These are phyloP conservation scores for Eutrema salsugineum DNA, from an alignment of 441 rosid species.

Conservation along the genomic window DNA sequence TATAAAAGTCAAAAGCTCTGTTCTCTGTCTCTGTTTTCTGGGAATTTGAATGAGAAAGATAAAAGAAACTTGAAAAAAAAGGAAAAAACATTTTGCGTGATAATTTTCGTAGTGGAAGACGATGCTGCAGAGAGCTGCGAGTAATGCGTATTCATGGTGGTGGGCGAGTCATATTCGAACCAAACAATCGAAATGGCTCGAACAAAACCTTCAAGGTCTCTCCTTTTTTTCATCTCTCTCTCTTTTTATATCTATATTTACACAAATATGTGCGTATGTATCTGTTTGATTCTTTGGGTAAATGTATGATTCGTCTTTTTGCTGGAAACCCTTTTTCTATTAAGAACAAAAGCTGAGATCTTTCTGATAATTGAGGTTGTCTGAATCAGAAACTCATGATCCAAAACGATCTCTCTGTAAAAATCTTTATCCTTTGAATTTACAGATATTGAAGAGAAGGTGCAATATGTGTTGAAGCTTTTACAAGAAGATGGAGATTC, in stretches of 20 bases:
- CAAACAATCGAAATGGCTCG: conserved; percentile 98
- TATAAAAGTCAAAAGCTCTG: not conserved
- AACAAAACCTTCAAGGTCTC: conserved; percentile 91
- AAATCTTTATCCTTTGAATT: not conserved
- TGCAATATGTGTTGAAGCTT: conserved; percentile 58
- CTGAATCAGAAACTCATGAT: not conserved
- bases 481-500: conserved; percentile 95
- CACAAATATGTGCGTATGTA: not conserved
- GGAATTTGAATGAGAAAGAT: conserved; percentile 16
- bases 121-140: conserved; percentile 97
- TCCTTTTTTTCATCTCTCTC: not conserved
- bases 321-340: not conserved
- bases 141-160: conserved; percentile 99
- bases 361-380: not conserved
- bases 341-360: not conserved
- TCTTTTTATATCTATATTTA: not conserved
- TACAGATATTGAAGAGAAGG: conserved; percentile 94
- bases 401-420: not conserved
- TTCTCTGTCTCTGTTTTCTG: not conserved
- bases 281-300: conserved; percentile 8
- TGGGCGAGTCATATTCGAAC: conserved; percentile 99
- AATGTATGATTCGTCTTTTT: not conserved
- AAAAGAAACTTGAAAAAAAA: not conserved
- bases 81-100: not conserved
- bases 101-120: not conserved